These are phyloP conservation scores for Nakazawaea peltata DNA, from an alignment of 805 yeast genomes.

Conservation along the genomic window DNA sequence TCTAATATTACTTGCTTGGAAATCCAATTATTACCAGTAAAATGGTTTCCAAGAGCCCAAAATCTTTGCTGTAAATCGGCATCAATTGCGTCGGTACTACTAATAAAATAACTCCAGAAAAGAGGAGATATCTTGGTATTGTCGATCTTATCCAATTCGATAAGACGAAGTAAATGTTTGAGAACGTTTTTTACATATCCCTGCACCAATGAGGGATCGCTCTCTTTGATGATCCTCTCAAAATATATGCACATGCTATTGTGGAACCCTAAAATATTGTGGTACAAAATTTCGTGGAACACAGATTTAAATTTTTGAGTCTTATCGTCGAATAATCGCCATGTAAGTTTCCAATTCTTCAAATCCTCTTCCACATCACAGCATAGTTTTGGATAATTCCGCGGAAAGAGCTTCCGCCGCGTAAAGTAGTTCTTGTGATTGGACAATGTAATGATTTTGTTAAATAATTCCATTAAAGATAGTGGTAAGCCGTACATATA, in stretches of 20 bases:
- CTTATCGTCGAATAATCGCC: conserved; percentile 27
- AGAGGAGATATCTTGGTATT: conserved; percentile 25
- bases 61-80: conserved; percentile 22
- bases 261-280: conserved; percentile 32
- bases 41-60: conserved; percentile 26
- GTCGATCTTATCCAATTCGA: conserved; percentile 10
- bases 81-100: conserved; percentile 32
- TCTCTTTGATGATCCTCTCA: conserved; percentile 36
- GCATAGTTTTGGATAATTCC: conserved; percentile 48
- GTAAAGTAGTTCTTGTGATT: conserved; percentile 44
- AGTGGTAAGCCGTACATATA: conserved; percentile 40
- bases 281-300: conserved; percentile 33
- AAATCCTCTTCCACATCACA: conserved; percentile 46
- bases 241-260: conserved; percentile 35
- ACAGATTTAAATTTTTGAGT: conserved; percentile 25
- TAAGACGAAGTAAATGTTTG: conserved; percentile 21
- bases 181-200: conserved; percentile 25
- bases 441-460: conserved; percentile 36
- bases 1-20: conserved; percentile 46
- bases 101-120: conserved; percentile 41
- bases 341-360: conserved; percentile 36
- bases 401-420: conserved; percentile 32
- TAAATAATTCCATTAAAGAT: conserved; percentile 36
- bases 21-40: conserved; percentile 40
- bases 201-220: conserved; percentile 27